Conservation (phyloP, 2,329 filamentous ascomycete species). For the Pseudogymnoascus sp. region DNA sequence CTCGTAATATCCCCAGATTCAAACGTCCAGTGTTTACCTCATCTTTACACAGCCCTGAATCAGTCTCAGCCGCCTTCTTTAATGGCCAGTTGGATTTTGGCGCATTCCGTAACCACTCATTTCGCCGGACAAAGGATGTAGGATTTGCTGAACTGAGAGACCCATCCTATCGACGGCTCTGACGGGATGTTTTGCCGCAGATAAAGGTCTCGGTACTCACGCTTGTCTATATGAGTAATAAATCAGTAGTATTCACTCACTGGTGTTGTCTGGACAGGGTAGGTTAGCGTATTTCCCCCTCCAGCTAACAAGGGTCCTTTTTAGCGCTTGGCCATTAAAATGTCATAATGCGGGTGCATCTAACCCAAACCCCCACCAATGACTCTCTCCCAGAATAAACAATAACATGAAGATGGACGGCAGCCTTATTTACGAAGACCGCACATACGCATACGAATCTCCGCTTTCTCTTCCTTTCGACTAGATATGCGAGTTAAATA, state of each 20-base stretch:
- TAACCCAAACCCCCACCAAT: slow-evolving; percentile 1
- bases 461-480: neutral
- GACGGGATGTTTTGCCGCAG: neutral
- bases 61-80: neutral
- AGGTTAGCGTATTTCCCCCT: neutral
- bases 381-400: neutral
- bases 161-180: neutral
- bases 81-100: neutral
- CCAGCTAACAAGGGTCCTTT: neutral
- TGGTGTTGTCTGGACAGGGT: slow-evolving; percentile 2
- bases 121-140: neutral
- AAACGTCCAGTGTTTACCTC: neutral
- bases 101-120: neutral
- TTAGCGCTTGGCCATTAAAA: slow-evolving; percentile 5
- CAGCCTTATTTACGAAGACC: neutral
- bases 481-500: neutral
- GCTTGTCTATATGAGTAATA: neutral
- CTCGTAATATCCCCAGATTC: neutral
- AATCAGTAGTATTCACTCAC: neutral
- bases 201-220: neutral
- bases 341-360: slow-evolving; percentile 5
- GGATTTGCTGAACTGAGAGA: neutral
- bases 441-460: slow-evolving; percentile 6
- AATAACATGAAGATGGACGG: slow-evolving; percentile 2
- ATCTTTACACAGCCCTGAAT: neutral